Base-by-base conservation (phyloP, 805 yeast genomes). In the Saccharomycopsis oosterbeekiorum region DNA sequence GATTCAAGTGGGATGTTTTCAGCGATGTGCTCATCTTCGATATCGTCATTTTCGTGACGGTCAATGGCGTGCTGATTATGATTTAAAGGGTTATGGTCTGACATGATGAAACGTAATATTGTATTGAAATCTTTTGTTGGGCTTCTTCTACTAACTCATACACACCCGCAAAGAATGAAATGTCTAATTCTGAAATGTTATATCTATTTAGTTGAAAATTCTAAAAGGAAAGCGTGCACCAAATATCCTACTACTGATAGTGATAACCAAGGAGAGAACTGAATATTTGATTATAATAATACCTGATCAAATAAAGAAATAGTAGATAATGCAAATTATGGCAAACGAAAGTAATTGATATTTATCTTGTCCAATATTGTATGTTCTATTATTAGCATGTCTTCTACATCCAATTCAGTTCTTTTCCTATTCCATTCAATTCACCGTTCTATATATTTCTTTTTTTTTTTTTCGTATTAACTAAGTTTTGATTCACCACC, bases 1-100 rank as follows among this genome's bases (percentile, higher is more conserved):
- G 53, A 47, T 10, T 29, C 55, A 24, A 43, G 55, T 8, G 59
- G 40, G 15, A 43, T 57, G 24, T 54, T 54, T n/a, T 36, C 60
- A 53, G 19, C 41, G 21, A 43, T 55, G 41, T 14, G 24, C 4
- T 36, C 19, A 37, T 24, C 55, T 51, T 26, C 50, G 29, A 39
- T 58, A 21, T 39, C 56, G 15, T 43, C 50, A 12, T 41, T 37
- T 12, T 39, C 34, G 24, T 56, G 42, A 24, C 24, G 53, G 6
- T 47, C 53, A 11, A 47, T 26, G 2, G 37, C 41, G 21, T 59
- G 40, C 34, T 59, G 58, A n/a, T 53, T 42, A 19, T 41, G 59
- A 47, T 47, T 47, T 47, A 47, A 47, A 12, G 26, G 34, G 53
- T 47, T 47, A 3, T 24, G 53, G n/a, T 47, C 24, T 6, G 53